These are phyloP conservation scores for Phytophthora brassicae DNA, from an alignment of 352 stramenopile species.

Conservation along the genomic window DNA sequence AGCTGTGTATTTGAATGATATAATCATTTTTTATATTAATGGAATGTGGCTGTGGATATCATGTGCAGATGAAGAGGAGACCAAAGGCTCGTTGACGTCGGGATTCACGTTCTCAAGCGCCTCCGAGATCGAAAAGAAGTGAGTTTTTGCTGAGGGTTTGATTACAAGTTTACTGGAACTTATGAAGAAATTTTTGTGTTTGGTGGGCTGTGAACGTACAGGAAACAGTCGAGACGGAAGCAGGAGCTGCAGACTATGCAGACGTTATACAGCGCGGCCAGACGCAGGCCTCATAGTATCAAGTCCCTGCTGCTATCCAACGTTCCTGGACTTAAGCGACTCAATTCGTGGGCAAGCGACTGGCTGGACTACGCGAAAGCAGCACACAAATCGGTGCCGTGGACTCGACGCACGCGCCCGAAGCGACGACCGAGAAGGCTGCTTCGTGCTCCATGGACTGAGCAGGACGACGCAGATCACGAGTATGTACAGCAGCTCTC, in stretches of 20 bases:
- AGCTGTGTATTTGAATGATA: too few species aligned
- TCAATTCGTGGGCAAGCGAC: constrained; percentile 29
- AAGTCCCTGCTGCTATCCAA: constrained; percentile 41
- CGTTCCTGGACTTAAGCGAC: constrained; percentile 41
- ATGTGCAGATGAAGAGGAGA: constrained; percentile 23
- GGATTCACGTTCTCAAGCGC: constrained; percentile 47
- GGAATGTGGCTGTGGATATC: background rate
- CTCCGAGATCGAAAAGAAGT: constrained; percentile 36
- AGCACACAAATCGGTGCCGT: constrained; percentile 13
- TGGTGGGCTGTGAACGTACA: too few species aligned
- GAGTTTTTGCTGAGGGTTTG: too few species aligned
- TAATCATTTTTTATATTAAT: too few species aligned
- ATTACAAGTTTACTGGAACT: too few species aligned
- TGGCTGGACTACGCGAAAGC: constrained; percentile 37
- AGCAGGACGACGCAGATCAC: constrained; percentile 46
- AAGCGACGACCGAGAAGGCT: constrained; percentile 31
- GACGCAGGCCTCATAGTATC: constrained; percentile 38
- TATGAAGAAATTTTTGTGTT: too few species aligned
- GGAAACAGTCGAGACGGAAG: constrained; percentile 38
- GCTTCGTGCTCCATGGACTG: constrained; percentile 37
- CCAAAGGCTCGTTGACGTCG: constrained; percentile 24
- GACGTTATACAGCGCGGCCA: constrained; percentile 46
- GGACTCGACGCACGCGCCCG: constrained; percentile 15
- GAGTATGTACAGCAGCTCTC: constrained; percentile 47
- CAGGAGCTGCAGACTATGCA: constrained; percentile 51